phyloP scores from a whole-genome alignment of 306 rosid species.

The Malus orientalis region DNA sequence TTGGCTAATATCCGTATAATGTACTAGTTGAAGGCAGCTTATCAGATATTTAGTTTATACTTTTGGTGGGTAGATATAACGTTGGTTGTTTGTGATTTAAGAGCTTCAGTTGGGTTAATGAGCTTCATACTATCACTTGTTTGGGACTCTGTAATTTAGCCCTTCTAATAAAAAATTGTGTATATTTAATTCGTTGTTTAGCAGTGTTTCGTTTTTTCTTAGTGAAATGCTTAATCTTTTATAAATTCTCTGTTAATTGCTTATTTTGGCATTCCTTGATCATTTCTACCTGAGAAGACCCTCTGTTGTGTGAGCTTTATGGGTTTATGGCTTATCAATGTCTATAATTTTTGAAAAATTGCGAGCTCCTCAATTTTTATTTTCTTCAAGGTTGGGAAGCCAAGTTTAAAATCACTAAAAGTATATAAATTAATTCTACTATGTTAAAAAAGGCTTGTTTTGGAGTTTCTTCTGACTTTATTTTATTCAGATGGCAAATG shows the following conservation, averaged over 20 bases:
- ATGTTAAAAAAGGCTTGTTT: neutral
- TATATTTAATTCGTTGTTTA: neutral
- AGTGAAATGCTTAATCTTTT: neutral
- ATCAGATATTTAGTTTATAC: neutral
- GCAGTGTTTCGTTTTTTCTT: neutral
- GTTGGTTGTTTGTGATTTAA: neutral
- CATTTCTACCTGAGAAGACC: neutral
- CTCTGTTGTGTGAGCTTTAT: neutral
- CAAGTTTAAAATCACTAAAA: neutral
- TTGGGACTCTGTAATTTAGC: neutral
- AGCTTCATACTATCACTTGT: neutral
- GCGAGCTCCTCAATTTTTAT: neutral
- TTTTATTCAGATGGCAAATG: slow-evolving; percentile 19
- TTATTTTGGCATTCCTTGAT: neutral
- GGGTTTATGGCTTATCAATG: neutral
- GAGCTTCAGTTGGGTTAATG: neutral
- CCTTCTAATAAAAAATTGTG: neutral
- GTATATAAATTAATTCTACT: neutral
- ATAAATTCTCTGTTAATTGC: neutral
- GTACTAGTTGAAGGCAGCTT: neutral
- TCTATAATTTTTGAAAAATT: neutral
- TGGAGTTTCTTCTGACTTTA: neutral
- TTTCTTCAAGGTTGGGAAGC: neutral
- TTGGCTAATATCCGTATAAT: neutral
- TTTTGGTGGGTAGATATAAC: neutral